Evolutionary conservation across 495 filamentous ascomycete genomes (phyloP), one percentile per base, ranked within the genome.

Genomic region (Penicillium diatomitis): DNA sequence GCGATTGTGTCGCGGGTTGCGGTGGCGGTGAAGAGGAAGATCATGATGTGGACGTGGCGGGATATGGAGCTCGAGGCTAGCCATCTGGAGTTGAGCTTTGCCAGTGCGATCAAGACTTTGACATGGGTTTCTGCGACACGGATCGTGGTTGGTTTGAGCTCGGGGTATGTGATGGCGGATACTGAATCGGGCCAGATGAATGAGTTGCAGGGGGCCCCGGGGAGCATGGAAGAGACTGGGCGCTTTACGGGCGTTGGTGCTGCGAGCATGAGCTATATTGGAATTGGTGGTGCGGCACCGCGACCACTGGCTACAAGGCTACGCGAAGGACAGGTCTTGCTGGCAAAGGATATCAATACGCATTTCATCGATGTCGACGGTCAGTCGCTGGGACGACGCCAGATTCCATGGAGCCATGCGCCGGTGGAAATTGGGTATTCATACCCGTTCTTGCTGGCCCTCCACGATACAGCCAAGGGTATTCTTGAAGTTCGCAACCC

Each of bases 281-380:
- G 90, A 3, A 83, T 98, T 57, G 89, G 89, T 7, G 83, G 88
- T 6, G 90, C 84, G 72, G 86, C 88, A 30, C 92, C 92, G 8
- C 90, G 90, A 56, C 94, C 92, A 5, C 71, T 98, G 52, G 87
- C 87, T 12, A 86, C 90, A 4, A 83, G 82, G 48, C 71, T 99
- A 6, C 77, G 77, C 4, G 87, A 91, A 47, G 89, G 87, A 0
- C 80, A 96, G 58, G 78, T 96, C 54, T 65, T 98, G 56, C 72
- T 99, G 9, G 87, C 92, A 7, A 96, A 95, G 63, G 92, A 99
- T 57, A 88, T 96, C 58, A 95, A 96, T 59, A 94, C 90, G 1
- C 72, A 95, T 38, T 99, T 97, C 56, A 86, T 95, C 49, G 82
- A 95, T 48, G 76, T 79, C 28, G 76, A 89, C 6, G 94, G 90